Evolutionary conservation across 176 grass and related monocot species (phyloP).

Genomic region (Stipa capillata): DNA sequence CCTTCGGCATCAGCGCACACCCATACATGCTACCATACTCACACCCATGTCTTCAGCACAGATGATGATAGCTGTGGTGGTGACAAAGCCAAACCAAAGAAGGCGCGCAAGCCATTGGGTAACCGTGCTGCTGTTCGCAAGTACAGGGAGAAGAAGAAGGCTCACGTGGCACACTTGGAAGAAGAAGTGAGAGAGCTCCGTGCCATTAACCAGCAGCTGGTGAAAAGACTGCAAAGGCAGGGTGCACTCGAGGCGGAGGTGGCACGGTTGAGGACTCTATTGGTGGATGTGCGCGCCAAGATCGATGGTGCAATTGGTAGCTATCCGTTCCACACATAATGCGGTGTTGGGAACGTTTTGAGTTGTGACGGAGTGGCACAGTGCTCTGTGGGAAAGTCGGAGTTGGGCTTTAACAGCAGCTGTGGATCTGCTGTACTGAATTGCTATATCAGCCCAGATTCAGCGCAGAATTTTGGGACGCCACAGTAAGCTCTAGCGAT

Average conservation of each 20-base stretch:
- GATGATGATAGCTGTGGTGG: background rate
- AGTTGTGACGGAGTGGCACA: slow-evolving; percentile 23
- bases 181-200: slow-evolving; percentile 49
- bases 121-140: slow-evolving; percentile 55
- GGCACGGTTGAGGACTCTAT: slow-evolving; percentile 16
- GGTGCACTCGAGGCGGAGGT: slow-evolving; percentile 32
- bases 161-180: slow-evolving; percentile 38
- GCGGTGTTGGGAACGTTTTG: background rate
- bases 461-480: background rate
- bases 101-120: slow-evolving; percentile 13
- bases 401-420: background rate
- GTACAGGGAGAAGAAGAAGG: slow-evolving; percentile 70
- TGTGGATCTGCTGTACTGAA: background rate
- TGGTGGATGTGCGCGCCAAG: slow-evolving; percentile 40
- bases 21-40: slow-evolving; percentile 65
- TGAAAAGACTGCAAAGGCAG: slow-evolving; percentile 49
- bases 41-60: slow-evolving; percentile 39
- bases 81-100: slow-evolving; percentile 18
- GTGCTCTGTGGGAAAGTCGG: background rate
- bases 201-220: slow-evolving; percentile 37
- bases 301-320: slow-evolving; percentile 39
- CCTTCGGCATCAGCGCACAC: slow-evolving; percentile 31
- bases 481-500: background rate
- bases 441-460: background rate
- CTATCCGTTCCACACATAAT: slow-evolving; percentile 32